These are phyloP conservation scores for Hamamelis virginiana DNA, from an alignment of 164 flowering plant species.

Conservation along the genomic window DNA sequence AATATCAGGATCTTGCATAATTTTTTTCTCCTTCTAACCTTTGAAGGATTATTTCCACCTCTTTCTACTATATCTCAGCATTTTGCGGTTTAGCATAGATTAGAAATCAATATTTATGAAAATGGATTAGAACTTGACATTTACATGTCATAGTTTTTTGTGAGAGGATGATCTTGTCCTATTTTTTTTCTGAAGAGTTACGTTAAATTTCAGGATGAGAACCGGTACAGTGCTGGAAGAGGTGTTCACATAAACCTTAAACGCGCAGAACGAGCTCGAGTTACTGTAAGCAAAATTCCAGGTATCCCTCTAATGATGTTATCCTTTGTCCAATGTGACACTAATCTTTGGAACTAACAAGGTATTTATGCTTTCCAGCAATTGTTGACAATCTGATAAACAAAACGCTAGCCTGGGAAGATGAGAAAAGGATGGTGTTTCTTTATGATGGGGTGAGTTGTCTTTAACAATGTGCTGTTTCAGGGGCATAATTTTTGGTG, in stretches of 20 bases:
- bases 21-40: background rate
- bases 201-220: constrained; percentile 56
- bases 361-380: constrained; percentile 45
- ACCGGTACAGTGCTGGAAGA: constrained; percentile 81
- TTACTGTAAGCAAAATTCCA: constrained; percentile 80
- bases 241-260: constrained; percentile 84
- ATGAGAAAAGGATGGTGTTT: constrained; percentile 54
- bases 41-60: background rate
- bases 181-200: background rate
- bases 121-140: background rate
- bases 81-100: background rate
- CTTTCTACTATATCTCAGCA: background rate
- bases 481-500: background rate
- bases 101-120: background rate
- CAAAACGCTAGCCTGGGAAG: constrained; percentile 80
- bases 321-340: background rate
- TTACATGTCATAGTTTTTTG: background rate
- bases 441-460: constrained; percentile 89
- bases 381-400: constrained; percentile 75
- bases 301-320: constrained; percentile 36
- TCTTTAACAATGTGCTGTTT: background rate
- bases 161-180: background rate
- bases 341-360: constrained; percentile 18
- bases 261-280: constrained; percentile 87
- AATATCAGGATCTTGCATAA: too few relatives aligned